Evolutionary conservation across 2,329 filamentous ascomycete genomes (phyloP).

Genomic region (Myotisia sp.): DNA sequence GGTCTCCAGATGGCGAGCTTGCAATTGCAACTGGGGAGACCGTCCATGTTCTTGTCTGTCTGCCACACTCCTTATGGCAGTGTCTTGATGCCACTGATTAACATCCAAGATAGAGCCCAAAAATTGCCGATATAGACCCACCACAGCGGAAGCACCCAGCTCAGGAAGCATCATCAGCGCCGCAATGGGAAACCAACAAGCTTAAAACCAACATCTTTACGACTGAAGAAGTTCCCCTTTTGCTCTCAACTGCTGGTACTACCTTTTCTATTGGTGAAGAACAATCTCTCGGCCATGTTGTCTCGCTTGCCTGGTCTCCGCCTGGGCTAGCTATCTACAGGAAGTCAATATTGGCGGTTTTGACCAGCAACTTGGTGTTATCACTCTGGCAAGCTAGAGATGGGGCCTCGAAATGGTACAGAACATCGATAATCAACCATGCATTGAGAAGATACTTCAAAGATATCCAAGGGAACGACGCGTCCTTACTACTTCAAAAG

Average conservation of each 20-base stretch:
- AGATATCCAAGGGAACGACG: conserved; percentile 12
- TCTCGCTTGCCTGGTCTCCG: conserved; percentile 42
- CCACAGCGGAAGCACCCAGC: background rate
- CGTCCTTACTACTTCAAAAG: conserved; percentile 17
- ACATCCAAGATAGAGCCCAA: conserved; percentile 19
- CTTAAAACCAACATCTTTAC: conserved; percentile 41
- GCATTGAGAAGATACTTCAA: conserved; percentile 30
- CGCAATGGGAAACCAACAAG: conserved; percentile 25
- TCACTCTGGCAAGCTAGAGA: conserved; percentile 42
- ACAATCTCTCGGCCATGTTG: conserved; percentile 38
- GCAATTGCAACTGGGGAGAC: conserved; percentile 43
- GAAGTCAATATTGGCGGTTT: conserved; percentile 40
- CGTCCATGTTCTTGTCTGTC: conserved; percentile 37
- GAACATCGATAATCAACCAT: conserved; percentile 41
- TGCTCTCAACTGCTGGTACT: conserved; percentile 32
- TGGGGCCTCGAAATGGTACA: conserved; percentile 36
- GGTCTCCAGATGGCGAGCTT: conserved; percentile 45
- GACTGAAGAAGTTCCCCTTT: conserved; percentile 34
- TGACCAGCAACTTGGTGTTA: conserved; percentile 43
- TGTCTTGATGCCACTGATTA: background rate
- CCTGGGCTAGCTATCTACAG: conserved; percentile 41
- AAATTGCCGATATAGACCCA: conserved; percentile 12
- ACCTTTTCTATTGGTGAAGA: conserved; percentile 46
- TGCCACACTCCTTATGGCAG: background rate
- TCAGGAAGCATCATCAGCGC: conserved; percentile 6